phyloP scores from a whole-genome alignment of 306 rosid species.

The Casuarina cunninghamiana region DNA sequence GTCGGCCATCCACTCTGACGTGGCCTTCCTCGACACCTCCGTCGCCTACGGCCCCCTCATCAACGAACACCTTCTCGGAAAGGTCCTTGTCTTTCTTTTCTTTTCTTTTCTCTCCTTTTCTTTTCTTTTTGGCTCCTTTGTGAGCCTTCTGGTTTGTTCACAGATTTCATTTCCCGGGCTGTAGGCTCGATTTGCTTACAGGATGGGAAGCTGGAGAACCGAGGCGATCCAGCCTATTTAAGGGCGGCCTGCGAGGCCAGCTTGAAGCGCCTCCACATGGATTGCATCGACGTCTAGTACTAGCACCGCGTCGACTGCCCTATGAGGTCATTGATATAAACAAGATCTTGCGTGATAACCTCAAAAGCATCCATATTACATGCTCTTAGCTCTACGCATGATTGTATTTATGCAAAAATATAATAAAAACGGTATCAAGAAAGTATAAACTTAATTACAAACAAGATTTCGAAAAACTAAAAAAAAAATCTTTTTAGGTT shows the following conservation, averaged over 20 bases:
- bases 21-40: slow-evolving; percentile 68
- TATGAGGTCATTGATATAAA: no score
- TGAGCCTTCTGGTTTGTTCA: no score
- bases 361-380: no score
- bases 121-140: no score
- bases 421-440: no score
- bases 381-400: no score
- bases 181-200: slow-evolving; percentile 26
- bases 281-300: slow-evolving; percentile 72
- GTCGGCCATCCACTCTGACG: slow-evolving; percentile 54
- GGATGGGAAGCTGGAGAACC: slow-evolving; percentile 31
- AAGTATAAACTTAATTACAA: no score
- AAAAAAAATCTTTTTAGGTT: no score
- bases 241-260: slow-evolving; percentile 69
- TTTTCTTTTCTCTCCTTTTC: no score
- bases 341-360: no score
- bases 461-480: no score
- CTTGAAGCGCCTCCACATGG: slow-evolving; percentile 56
- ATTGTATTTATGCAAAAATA: no score
- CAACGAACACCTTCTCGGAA: slow-evolving; percentile 51
- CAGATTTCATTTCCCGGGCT: not conserved
- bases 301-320: slow-evolving; percentile 69
- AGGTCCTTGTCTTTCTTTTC: slow-evolving; percentile 3
- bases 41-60: slow-evolving; percentile 57
- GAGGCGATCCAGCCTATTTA: slow-evolving; percentile 67